phyloP scores from a whole-genome alignment of 139 green algal species.

The Coelastrella sp. region DNA sequence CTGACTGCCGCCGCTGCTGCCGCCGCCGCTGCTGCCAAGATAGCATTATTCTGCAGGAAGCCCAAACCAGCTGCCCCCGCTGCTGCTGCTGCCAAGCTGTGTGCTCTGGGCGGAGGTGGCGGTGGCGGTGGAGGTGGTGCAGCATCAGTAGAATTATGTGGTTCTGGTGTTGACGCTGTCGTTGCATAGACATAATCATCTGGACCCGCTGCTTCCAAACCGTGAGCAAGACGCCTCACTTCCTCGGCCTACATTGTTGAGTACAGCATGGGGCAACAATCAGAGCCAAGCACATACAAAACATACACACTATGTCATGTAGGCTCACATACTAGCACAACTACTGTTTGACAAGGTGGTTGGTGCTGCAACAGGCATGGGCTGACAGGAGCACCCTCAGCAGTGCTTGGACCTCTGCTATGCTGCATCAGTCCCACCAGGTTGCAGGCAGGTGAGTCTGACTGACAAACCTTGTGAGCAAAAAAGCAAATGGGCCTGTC shows the following conservation, averaged over 20 bases:
- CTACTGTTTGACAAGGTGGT: too few species aligned
- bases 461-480: slow-evolving; percentile 55
- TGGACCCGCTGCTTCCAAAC: slow-evolving; percentile 31
- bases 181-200: slow-evolving; percentile 44
- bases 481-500: slow-evolving; percentile 78
- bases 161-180: slow-evolving; percentile 19
- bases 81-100: background rate
- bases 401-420: too few species aligned
- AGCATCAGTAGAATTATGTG: background rate
- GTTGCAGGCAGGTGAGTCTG: background rate
- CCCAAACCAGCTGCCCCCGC: background rate
- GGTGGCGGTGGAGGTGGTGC: background rate
- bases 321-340: too few species aligned
- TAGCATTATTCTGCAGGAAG: background rate
- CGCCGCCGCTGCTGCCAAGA: slow-evolving; percentile 28
- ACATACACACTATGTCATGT: too few species aligned
- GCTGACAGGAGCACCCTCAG: too few species aligned
- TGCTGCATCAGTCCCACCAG: too few species aligned
- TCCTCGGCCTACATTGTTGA: slow-evolving; percentile 33
- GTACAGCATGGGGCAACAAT: too few species aligned
- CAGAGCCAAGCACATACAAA: too few species aligned
- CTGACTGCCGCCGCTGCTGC: slow-evolving; percentile 25
- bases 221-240: slow-evolving; percentile 24
- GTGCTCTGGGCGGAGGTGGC: slow-evolving; percentile 1
- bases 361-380: too few species aligned